Percentiles rank a stretch among this genome's conserved stretches.
phyloP scores from a whole-genome alignment of 2,329 filamentous ascomycete genomes.

The Paraconiothyrium brasiliense region DNA sequence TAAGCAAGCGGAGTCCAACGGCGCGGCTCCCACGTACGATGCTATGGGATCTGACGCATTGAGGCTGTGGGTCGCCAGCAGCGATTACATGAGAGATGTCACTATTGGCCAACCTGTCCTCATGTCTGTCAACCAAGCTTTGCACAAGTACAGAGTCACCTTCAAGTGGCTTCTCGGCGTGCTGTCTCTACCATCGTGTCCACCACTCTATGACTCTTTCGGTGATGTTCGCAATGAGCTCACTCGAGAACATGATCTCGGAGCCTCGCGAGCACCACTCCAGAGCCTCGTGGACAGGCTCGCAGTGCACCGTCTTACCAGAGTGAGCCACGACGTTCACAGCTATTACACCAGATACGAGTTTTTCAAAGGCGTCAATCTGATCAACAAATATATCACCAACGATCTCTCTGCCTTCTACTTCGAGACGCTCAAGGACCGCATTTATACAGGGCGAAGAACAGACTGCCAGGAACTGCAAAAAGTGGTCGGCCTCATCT shows the following conservation, averaged over 20 bases:
- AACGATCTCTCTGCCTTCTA: slow-evolving; percentile 92
- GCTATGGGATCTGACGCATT: slow-evolving; percentile 86
- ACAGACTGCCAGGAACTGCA: slow-evolving; percentile 68
- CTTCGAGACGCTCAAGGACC: slow-evolving; percentile 90
- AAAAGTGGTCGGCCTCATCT: slow-evolving; percentile 67
- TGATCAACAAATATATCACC: slow-evolving; percentile 82
- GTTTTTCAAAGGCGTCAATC: slow-evolving; percentile 79
- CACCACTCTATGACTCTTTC: slow-evolving; percentile 39
- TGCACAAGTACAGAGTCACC: slow-evolving; percentile 89
- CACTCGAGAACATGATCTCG: slow-evolving; percentile 16
- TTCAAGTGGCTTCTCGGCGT: slow-evolving; percentile 88
- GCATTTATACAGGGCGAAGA: slow-evolving; percentile 83
- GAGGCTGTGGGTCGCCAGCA: slow-evolving; percentile 89
- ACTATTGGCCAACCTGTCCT: slow-evolving; percentile 81
- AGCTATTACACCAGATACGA: slow-evolving; percentile 75
- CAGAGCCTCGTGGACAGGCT: slow-evolving; percentile 63
- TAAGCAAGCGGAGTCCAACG: slow-evolving; percentile 37
- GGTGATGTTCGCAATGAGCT: slow-evolving; percentile 26
- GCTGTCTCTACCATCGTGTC: slow-evolving; percentile 55
- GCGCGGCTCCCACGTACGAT: slow-evolving; percentile 63
- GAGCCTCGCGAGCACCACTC: slow-evolving; percentile 5
- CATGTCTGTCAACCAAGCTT: slow-evolving; percentile 75
- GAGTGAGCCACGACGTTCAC: slow-evolving; percentile 71
- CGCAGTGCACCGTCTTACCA: slow-evolving; percentile 76
- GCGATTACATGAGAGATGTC: slow-evolving; percentile 90